Evolutionary conservation across 2,329 filamentous ascomycete genomes (phyloP).

Genomic region (Aureobasidium sp.): DNA sequence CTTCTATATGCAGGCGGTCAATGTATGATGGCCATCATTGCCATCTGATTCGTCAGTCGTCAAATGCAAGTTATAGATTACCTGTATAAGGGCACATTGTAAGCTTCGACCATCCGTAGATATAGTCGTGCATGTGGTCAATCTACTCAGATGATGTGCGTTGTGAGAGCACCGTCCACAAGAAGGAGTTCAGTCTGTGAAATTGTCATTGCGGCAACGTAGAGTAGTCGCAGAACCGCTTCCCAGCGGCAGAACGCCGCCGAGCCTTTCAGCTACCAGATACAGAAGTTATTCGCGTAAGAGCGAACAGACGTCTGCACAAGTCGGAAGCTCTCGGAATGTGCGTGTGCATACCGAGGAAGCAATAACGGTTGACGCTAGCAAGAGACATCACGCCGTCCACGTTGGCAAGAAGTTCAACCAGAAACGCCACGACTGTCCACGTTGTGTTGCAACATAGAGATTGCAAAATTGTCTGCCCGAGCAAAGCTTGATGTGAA

Average conservation of each 20-base stretch:
- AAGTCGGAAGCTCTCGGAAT: neutral
- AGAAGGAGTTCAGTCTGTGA: neutral
- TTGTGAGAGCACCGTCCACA: neutral
- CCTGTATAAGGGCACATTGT: neutral
- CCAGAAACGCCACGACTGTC: neutral
- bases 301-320: no score
- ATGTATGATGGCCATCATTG: slow-evolving; percentile 5
- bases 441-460: neutral
- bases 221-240: neutral
- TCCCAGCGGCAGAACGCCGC: neutral
- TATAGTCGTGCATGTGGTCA: neutral
- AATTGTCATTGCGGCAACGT: neutral
- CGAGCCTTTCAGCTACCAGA: neutral
- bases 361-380: slow-evolving; percentile 5
- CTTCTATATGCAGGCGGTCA: neutral
- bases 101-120: neutral
- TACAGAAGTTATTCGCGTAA: neutral
- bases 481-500: neutral
- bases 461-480: neutral
- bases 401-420: neutral
- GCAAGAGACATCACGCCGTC: neutral
- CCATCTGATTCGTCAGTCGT: neutral
- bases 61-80: neutral
- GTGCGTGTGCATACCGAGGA: neutral
- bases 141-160: neutral